phyloP scores from a whole-genome alignment of 768 basidiomycete species.

The Botryobasidium botryosum region DNA sequence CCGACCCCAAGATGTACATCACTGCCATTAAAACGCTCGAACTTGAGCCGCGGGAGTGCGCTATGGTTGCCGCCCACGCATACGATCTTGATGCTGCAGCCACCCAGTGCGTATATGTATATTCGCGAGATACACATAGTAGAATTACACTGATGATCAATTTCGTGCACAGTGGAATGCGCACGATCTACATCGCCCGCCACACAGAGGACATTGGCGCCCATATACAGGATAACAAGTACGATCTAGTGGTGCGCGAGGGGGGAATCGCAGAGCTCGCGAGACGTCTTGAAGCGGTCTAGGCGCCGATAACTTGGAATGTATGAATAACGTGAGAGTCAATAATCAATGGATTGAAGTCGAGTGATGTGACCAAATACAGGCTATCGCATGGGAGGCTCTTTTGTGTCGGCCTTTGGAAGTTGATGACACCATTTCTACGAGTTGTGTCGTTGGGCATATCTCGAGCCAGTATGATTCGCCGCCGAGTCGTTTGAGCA shows the following conservation, averaged over 20 bases:
- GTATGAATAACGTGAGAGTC: too few relatives aligned
- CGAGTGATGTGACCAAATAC: too few relatives aligned
- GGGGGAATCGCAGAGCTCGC: slow-evolving; percentile 11
- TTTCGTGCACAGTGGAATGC: slow-evolving; percentile 3
- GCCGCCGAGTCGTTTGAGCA: too few relatives aligned
- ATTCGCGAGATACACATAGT: not conserved
- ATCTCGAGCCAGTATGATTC: too few relatives aligned
- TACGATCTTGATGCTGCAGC: slow-evolving; percentile 10
- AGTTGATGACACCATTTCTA: too few relatives aligned
- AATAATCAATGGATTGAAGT: too few relatives aligned
- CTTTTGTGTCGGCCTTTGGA: too few relatives aligned
- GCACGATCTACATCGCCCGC: slow-evolving; percentile 8
- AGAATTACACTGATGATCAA: not conserved
- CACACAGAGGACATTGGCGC: slow-evolving; percentile 11
- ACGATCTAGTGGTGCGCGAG: slow-evolving; percentile 10
- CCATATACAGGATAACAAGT: slow-evolving; percentile 4
- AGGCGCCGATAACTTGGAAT: too few relatives aligned
- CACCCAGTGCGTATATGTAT: slow-evolving; percentile 4
- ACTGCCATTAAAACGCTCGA: slow-evolving; percentile 5
- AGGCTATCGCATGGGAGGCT: too few relatives aligned
- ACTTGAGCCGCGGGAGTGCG: slow-evolving; percentile 5
- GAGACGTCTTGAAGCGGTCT: slow-evolving; percentile 7
- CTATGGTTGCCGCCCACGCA: slow-evolving; percentile 11
- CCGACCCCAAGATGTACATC: slow-evolving; percentile 8
- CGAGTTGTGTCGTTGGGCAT: too few relatives aligned